Evolutionary conservation across 2,329 filamentous ascomycete genomes (phyloP).

Genomic region (Diplodia intermedia): DNA sequence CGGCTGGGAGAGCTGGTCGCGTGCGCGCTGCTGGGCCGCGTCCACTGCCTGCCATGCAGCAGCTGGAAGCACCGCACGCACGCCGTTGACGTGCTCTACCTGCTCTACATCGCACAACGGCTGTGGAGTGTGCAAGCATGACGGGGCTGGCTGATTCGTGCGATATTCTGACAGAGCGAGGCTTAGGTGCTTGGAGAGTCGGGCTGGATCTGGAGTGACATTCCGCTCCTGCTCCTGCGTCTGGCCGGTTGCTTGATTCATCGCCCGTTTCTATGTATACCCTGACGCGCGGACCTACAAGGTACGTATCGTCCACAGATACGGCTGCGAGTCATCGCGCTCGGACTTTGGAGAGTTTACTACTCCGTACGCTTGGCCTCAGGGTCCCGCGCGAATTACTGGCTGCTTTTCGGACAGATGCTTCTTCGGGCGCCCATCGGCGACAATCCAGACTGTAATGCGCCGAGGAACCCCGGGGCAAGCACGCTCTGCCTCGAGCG

Average conservation of each 20-base stretch:
- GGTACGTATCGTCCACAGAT: background rate
- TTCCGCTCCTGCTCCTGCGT: background rate
- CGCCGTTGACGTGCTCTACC: slow-evolving; percentile 12
- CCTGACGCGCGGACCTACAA: background rate
- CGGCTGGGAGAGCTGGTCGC: background rate
- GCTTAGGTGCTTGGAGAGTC: background rate
- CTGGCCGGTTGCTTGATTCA: background rate
- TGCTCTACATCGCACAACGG: background rate
- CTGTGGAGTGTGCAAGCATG: background rate
- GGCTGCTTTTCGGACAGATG: slow-evolving; percentile 19
- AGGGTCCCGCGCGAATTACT: slow-evolving; percentile 17
- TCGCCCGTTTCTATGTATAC: background rate
- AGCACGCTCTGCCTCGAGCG: background rate
- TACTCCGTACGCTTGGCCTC: background rate
- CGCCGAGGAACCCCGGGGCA: background rate
- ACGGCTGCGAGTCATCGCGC: slow-evolving; percentile 21
- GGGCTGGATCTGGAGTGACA: background rate
- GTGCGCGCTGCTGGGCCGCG: background rate
- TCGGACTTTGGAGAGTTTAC: slow-evolving; percentile 12
- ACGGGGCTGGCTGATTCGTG: background rate
- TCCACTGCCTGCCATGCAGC: background rate
- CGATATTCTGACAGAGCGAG: background rate
- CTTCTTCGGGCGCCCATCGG: slow-evolving; percentile 20
- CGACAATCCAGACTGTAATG: slow-evolving; percentile 11
- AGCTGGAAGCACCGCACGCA: background rate